These are phyloP conservation scores for Aspergillus terreus DNA, from an alignment of 2,329 filamentous ascomycete genomes.

Conservation along the genomic window DNA sequence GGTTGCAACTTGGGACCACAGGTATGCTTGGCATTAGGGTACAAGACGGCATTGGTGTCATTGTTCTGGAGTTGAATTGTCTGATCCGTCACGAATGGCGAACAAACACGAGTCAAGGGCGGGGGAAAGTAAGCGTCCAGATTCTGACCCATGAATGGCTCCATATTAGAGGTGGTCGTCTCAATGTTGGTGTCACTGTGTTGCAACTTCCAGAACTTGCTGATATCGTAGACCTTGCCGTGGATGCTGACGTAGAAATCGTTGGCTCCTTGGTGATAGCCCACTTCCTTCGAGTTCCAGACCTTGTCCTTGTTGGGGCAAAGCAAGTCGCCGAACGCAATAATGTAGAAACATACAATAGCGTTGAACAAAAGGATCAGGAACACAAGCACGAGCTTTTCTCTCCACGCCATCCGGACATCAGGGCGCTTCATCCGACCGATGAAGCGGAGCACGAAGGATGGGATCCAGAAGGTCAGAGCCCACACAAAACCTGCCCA, in stretches of 20 bases:
- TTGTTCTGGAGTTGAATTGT: slow-evolving; percentile 50
- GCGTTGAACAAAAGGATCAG: slow-evolving; percentile 80
- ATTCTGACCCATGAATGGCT: slow-evolving; percentile 70
- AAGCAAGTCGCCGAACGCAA: slow-evolving; percentile 76
- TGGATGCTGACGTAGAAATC: slow-evolving; percentile 86
- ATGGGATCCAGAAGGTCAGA: slow-evolving; percentile 92
- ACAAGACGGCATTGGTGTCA: slow-evolving; percentile 61
- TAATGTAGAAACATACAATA: slow-evolving; percentile 84
- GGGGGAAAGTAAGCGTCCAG: slow-evolving; percentile 83
- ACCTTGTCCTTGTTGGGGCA: slow-evolving; percentile 91
- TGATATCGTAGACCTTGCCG: slow-evolving; percentile 87
- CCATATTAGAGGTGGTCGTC: slow-evolving; percentile 63
- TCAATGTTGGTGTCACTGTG: slow-evolving; percentile 72
- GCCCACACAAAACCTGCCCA: slow-evolving; percentile 86
- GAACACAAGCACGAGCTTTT: slow-evolving; percentile 80
- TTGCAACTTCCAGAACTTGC: slow-evolving; percentile 78
- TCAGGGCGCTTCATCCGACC: slow-evolving; percentile 97
- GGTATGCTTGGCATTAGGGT: slow-evolving; percentile 60
- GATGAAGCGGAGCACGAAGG: slow-evolving; percentile 70
- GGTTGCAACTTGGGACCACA: slow-evolving; percentile 61
- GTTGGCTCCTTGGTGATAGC: slow-evolving; percentile 63
- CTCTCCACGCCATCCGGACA: slow-evolving; percentile 94
- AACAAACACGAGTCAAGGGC: slow-evolving; percentile 71
- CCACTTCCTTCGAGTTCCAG: slow-evolving; percentile 70
- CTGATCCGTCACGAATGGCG: slow-evolving; percentile 62